Percentiles rank a stretch among this genome's conserved stretches.
Conservation (phyloP, 176 grass and related monocot species). For the Thinopyrum elongatum region DNA sequence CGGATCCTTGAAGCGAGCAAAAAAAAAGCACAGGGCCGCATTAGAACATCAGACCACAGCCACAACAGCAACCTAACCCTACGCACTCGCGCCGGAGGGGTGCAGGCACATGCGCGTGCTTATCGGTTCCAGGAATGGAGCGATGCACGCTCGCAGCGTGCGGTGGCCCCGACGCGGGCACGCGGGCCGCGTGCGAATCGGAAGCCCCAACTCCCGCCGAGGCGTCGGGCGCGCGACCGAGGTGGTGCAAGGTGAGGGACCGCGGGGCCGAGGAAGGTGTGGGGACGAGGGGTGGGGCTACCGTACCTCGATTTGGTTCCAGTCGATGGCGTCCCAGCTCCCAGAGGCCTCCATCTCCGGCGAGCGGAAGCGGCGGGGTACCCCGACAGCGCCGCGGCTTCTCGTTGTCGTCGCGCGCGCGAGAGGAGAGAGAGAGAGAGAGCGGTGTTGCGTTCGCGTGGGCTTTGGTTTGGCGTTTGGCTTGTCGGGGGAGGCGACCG, state of each 20-base stretch:
- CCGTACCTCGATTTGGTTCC: conserved; percentile 59
- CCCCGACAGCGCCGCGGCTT: conserved; percentile 11
- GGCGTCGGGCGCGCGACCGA: background rate
- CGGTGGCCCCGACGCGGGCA: background rate
- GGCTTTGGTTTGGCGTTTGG: conserved; percentile 8
- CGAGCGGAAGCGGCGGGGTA: conserved; percentile 15
- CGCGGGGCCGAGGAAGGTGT: background rate
- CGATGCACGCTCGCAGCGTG: background rate
- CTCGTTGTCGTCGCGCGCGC: conserved; percentile 19
- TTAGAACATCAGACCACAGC: background rate
- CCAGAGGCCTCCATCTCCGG: conserved; percentile 53
- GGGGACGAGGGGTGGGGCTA: background rate
- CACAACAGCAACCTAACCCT: background rate
- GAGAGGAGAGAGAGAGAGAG: background rate
- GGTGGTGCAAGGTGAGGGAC: background rate
- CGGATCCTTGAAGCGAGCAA: conserved; percentile 24
- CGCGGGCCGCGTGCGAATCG: background rate
- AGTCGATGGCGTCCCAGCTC: conserved; percentile 58
- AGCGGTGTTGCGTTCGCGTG: background rate
- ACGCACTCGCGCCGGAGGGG: background rate
- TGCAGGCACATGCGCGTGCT: background rate
- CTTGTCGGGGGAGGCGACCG: conserved; percentile 9
- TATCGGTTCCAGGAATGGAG: background rate
- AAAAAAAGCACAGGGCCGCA: background rate
- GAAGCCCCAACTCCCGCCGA: background rate